phyloP scores from a whole-genome alignment of 345 rosid species.

The Carallia pectinifolia region DNA sequence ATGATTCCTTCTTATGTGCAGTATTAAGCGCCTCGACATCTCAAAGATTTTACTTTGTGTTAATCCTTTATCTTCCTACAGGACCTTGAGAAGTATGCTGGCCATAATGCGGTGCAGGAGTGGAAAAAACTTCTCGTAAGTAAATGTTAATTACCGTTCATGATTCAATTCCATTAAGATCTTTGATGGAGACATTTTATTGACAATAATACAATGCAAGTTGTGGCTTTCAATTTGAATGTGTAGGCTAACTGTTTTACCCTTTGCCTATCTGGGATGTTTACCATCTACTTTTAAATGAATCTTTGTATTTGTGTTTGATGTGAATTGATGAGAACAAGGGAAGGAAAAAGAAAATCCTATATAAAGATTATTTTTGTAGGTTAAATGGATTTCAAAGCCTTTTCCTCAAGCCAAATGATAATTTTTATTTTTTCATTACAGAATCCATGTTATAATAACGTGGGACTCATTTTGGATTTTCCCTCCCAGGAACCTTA shows the following conservation, averaged over 20 bases:
- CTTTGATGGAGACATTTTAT: too few species aligned
- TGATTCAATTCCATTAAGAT: too few species aligned
- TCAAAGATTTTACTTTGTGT: not conserved
- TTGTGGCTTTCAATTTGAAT: too few species aligned
- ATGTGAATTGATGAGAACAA: not conserved
- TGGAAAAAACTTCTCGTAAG: constrained; percentile 90
- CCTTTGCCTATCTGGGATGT: not conserved
- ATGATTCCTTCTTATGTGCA: not conserved
- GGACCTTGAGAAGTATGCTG: constrained; percentile 86
- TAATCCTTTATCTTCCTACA: constrained; percentile 24
- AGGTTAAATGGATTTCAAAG: too few species aligned
- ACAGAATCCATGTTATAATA: too few species aligned
- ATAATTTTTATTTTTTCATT: too few species aligned
- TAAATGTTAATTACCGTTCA: constrained; percentile 5
- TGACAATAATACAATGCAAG: too few species aligned
- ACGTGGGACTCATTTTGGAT: too few species aligned
- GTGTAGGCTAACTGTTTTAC: not conserved
- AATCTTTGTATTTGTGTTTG: not conserved
- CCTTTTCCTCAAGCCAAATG: too few species aligned
- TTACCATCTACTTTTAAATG: not conserved
- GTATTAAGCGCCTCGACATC: not conserved
- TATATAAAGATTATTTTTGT: not conserved
- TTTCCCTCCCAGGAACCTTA: too few species aligned
- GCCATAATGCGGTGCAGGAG: constrained; percentile 69
- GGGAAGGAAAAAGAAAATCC: not conserved